phyloP scores from a whole-genome alignment of 257 asterid species.

The Thymus quinquecostatus region DNA sequence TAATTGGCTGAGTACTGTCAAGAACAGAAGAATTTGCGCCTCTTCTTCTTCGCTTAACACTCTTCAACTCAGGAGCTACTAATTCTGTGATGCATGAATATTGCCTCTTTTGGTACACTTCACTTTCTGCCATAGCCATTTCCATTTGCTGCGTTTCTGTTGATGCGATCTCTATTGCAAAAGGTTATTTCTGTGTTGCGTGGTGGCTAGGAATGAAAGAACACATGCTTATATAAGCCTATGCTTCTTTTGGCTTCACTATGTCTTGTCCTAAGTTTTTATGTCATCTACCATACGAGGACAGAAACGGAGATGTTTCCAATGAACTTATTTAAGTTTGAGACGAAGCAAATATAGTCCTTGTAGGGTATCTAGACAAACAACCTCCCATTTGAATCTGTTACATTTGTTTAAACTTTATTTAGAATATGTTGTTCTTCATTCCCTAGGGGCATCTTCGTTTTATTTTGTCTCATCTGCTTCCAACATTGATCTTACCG shows the following conservation, averaged over 20 bases:
- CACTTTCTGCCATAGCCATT: slow-evolving; percentile 29
- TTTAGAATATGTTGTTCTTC: slow-evolving; percentile 7
- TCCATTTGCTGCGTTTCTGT: slow-evolving; percentile 25
- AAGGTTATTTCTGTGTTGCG: slow-evolving; percentile 7
- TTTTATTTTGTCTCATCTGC: slow-evolving; percentile 27
- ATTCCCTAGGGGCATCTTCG: slow-evolving; percentile 33
- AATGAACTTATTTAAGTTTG: slow-evolving; percentile 28
- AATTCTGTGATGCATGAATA: slow-evolving; percentile 16
- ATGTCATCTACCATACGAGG: slow-evolving; percentile 8
- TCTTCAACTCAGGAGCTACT: slow-evolving; percentile 28
- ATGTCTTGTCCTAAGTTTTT: slow-evolving; percentile 25
- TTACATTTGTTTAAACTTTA: background rate
- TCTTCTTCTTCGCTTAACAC: slow-evolving; percentile 31
- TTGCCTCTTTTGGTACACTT: slow-evolving; percentile 16
- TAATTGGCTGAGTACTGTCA: background rate
- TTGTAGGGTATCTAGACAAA: slow-evolving; percentile 12
- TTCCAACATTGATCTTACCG: slow-evolving; percentile 29
- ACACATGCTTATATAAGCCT: slow-evolving; percentile 33
- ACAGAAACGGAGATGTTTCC: slow-evolving; percentile 35
- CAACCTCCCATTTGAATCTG: slow-evolving; percentile 11
- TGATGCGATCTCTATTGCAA: background rate
- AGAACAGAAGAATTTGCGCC: slow-evolving; percentile 20
- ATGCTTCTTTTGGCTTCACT: slow-evolving; percentile 29
- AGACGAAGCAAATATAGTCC: slow-evolving; percentile 28
- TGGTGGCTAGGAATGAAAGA: slow-evolving; percentile 18